Evolutionary conservation across 1,284 basidiomycete genomes (phyloP).

Genomic region (Trametes versicolor): DNA sequence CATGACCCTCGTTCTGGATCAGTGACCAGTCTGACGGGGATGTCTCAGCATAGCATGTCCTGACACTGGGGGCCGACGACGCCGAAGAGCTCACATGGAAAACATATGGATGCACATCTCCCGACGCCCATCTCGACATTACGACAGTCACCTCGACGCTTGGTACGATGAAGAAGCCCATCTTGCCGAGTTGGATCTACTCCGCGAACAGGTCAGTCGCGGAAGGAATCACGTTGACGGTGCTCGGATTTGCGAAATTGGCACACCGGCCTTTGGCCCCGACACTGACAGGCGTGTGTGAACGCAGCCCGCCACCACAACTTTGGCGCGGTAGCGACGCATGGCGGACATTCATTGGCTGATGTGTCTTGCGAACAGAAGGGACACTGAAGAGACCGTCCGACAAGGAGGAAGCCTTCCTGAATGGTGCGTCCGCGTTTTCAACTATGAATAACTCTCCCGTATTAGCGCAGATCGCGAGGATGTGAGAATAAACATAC

Average conservation of each 20-base stretch:
- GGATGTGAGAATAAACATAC: background rate
- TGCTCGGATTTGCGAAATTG: background rate
- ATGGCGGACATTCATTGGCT: background rate
- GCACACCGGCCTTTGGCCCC: background rate
- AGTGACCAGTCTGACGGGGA: constrained; percentile 9
- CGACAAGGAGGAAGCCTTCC: background rate
- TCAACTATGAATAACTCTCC: background rate
- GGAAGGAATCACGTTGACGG: background rate
- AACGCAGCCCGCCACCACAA: background rate
- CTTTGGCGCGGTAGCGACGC: background rate
- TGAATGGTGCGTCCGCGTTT: background rate
- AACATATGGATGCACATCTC: background rate
- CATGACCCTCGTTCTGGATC: constrained; percentile 6
- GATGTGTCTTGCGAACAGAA: too few species aligned
- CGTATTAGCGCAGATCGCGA: background rate
- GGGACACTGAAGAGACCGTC: too few species aligned
- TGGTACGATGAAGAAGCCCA: too few species aligned
- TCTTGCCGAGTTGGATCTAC: background rate
- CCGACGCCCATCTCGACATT: background rate
- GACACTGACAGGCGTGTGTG: background rate
- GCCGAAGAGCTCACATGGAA: background rate
- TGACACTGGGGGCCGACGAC: background rate
- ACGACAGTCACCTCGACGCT: background rate
- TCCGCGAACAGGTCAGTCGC: background rate
- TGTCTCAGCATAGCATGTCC: background rate